phyloP scores from a whole-genome alignment of 2,329 filamentous ascomycete genomes.

The Aureobasidium sp. region DNA sequence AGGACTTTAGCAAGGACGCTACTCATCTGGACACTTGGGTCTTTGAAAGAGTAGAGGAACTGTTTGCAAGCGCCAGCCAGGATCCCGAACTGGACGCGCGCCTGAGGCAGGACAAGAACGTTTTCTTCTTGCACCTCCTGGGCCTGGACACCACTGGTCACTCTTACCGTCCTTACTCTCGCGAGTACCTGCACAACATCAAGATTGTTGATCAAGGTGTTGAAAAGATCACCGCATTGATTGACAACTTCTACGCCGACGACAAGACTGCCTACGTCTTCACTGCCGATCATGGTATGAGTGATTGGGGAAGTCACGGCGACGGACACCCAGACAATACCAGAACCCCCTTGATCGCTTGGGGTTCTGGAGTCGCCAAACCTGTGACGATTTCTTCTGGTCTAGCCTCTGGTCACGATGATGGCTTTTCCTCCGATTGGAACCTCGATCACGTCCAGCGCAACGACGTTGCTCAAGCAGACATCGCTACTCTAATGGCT shows the following conservation, averaged over 20 bases:
- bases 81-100: conserved; percentile 68
- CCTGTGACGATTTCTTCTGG: conserved; percentile 53
- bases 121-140: conserved; percentile 92
- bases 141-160: conserved; percentile 90
- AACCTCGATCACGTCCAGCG: conserved; percentile 69
- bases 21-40: conserved; percentile 85
- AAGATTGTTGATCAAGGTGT: conserved; percentile 90
- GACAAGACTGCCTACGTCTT: conserved; percentile 91
- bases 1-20: conserved; percentile 84
- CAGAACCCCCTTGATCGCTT: conserved; percentile 81
- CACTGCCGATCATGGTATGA: conserved; percentile 98
- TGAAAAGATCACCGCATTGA: conserved; percentile 69
- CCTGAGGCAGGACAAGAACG: conserved; percentile 74
- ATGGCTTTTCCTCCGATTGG: conserved; percentile 83
- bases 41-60: conserved; percentile 81
- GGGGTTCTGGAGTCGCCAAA: conserved; percentile 83
- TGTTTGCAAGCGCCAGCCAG: conserved; percentile 72
- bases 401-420: conserved; percentile 75
- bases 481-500: conserved; percentile 92
- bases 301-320: conserved; percentile 97
- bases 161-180: conserved; percentile 79
- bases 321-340: conserved; percentile 98
- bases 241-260: conserved; percentile 76
- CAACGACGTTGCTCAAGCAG: conserved; percentile 88
- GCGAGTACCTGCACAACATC: conserved; percentile 91